Base-by-base conservation (phyloP, 192 early-diverging fungal genomes). In the Coemansia asiatica region DNA sequence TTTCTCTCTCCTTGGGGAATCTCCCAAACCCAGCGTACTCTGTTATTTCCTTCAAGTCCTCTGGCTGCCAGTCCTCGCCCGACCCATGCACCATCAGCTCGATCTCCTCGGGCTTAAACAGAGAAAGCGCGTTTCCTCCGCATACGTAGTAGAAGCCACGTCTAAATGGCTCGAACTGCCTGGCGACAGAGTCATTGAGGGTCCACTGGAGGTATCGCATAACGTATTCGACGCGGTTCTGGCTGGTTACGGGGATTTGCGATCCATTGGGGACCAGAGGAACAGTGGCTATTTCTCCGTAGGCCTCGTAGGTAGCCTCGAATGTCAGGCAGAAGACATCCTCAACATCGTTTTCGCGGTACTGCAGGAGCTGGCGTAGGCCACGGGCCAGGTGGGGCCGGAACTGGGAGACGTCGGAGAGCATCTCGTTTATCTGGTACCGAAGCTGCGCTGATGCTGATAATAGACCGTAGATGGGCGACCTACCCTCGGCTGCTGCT, bases 31-130 rank as follows among this genome's bases (percentile, higher is more conserved):
- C 82, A 16, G 84, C 84, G 48, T 85, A 83, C 48, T 85, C 74
- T 0, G 87, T 83, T 1, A 74, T 67, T 2, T 62, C 25, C 55
- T 75, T 67, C 64, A 86, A 57, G 0, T 63, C 64, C 5, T 60
- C 27, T 0, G 76, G 61, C 15, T 64, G 49, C 71, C 71, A 79
- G 46, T 79, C 76, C 6, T 86, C 87, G 33, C 85, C 87, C 54
- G 91, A 89, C 13, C 96, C 96, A 61, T 92, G 85, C 27, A 98
- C 90, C 28, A 96, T 78, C 63, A 93, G 81, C 75, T 96, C 92
- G 50, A 98, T 90, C 65, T 98, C 96, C 77, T 95, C 93, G 6
- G 95, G 88, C 69, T 92, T 83, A 71, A 97, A 97, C 35, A 95
- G 73, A 29, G 89, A 89, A 28, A 91, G 67, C 4, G 94, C 91